Evolutionary conservation across 441 rosid species (phyloP).

Genomic region (Populus hybrid): DNA sequence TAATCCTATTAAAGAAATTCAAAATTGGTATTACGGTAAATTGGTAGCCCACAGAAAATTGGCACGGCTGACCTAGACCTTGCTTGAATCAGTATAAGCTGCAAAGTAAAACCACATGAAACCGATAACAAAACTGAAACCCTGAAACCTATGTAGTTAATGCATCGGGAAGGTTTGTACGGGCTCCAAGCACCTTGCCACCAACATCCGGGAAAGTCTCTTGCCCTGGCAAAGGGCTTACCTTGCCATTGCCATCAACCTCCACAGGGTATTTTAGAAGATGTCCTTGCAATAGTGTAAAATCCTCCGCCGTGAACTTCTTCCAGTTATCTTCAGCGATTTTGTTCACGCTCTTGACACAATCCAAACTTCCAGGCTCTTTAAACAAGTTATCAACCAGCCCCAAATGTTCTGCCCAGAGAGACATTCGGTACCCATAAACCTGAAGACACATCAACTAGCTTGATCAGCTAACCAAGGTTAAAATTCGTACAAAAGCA

Average conservation of each 20-base stretch:
- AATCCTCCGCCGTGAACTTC: slow-evolving; percentile 41
- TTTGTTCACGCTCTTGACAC: slow-evolving; percentile 60
- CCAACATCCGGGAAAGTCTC: slow-evolving; percentile 81
- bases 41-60: background rate
- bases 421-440: slow-evolving; percentile 76
- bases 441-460: slow-evolving; percentile 35
- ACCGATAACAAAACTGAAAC: background rate
- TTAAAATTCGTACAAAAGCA: background rate
- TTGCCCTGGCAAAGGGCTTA: slow-evolving; percentile 49
- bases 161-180: slow-evolving; percentile 63
- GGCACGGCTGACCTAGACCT: background rate
- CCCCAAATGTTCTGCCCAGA: slow-evolving; percentile 87
- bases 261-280: slow-evolving; percentile 64
- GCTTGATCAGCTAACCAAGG: slow-evolving; percentile 1
- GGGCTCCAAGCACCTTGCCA: slow-evolving; percentile 69
- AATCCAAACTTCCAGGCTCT: slow-evolving; percentile 51
- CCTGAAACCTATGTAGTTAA: slow-evolving; percentile 51
- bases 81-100: background rate
- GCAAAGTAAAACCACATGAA: background rate
- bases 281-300: slow-evolving; percentile 58
- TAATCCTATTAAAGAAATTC: background rate
- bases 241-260: slow-evolving; percentile 55
- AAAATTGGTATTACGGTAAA: background rate
- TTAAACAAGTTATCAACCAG: slow-evolving; percentile 39
- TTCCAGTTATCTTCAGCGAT: slow-evolving; percentile 74